Conservation (phyloP, 257 asterid genomes). For the Rhazya stricta region DNA sequence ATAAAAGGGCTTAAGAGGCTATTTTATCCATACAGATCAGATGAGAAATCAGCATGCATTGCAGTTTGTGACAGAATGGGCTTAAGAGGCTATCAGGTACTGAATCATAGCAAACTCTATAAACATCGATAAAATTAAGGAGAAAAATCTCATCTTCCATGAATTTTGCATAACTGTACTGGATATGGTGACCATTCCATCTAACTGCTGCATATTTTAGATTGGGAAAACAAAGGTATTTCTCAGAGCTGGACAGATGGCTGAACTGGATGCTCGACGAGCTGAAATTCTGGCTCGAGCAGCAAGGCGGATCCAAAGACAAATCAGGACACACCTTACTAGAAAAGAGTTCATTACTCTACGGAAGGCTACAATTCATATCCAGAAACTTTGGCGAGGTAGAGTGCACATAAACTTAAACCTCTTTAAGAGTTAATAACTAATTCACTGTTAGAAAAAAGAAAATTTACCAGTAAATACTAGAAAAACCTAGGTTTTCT, state of each 20-base stretch:
- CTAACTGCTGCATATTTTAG: constrained; percentile 30
- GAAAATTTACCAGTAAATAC: neutral
- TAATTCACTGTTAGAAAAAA: neutral
- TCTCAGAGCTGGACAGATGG: constrained; percentile 99
- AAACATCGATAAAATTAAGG: neutral
- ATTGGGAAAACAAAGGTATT: constrained; percentile 91
- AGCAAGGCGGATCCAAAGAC: constrained; percentile 76
- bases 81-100: constrained; percentile 84
- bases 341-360: constrained; percentile 66
- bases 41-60: constrained; percentile 78
- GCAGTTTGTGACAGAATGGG: constrained; percentile 78
- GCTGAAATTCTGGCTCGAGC: constrained; percentile 82
- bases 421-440: too few relatives aligned
- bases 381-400: constrained; percentile 91
- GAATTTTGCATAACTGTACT: neutral
- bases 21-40: constrained; percentile 63
- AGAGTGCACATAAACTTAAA: constrained; percentile 6
- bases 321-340: constrained; percentile 67
- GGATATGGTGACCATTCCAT: neutral
- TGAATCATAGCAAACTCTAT: constrained; percentile 1
- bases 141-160: constrained; percentile 17
- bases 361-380: constrained; percentile 54
- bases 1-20: too few relatives aligned
- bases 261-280: constrained; percentile 88
- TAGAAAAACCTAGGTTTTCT: neutral